Evolutionary conservation across 176 grass and related monocot genomes (phyloP).

Genomic region (Urochloa ruziziensis): DNA sequence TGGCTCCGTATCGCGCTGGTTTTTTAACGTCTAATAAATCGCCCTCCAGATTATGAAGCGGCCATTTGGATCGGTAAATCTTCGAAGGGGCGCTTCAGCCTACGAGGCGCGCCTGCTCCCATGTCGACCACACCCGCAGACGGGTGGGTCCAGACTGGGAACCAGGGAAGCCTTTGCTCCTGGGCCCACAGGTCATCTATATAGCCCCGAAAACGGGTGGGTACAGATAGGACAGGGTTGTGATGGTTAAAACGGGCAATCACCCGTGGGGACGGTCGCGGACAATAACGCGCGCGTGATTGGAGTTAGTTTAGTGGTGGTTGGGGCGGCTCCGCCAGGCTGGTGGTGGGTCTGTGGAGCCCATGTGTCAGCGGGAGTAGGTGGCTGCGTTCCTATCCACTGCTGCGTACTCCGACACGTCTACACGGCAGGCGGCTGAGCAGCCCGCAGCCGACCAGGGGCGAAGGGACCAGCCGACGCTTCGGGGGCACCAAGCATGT

Average conservation of each 20-base stretch:
- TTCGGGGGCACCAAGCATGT: constrained; percentile 25
- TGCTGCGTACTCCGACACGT: not conserved
- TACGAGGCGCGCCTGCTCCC: not conserved
- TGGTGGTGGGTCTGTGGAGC: not conserved
- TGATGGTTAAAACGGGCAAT: constrained; percentile 15
- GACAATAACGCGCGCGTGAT: constrained; percentile 30
- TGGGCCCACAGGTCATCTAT: not conserved
- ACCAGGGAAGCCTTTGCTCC: not conserved
- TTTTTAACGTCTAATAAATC: constrained; percentile 53
- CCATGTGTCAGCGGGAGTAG: not conserved
- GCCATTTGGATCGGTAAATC: constrained; percentile 20
- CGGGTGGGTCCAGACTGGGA: not conserved
- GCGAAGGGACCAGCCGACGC: not conserved
- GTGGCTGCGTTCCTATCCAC: not conserved
- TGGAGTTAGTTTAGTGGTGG: constrained; percentile 24
- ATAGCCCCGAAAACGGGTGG: rapidly evolving
- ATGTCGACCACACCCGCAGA: not conserved
- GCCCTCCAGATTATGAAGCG: constrained; percentile 6
- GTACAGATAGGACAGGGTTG: not conserved
- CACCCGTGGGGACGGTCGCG: not conserved
- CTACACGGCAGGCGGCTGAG: not conserved
- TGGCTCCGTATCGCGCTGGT: not conserved
- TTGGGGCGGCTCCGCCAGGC: constrained; percentile 34
- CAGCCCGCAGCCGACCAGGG: not conserved
- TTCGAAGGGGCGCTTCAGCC: not conserved